Evolutionary conservation across 2,329 filamentous ascomycete species (phyloP).

Genomic region (Phialophora verrucosa): DNA sequence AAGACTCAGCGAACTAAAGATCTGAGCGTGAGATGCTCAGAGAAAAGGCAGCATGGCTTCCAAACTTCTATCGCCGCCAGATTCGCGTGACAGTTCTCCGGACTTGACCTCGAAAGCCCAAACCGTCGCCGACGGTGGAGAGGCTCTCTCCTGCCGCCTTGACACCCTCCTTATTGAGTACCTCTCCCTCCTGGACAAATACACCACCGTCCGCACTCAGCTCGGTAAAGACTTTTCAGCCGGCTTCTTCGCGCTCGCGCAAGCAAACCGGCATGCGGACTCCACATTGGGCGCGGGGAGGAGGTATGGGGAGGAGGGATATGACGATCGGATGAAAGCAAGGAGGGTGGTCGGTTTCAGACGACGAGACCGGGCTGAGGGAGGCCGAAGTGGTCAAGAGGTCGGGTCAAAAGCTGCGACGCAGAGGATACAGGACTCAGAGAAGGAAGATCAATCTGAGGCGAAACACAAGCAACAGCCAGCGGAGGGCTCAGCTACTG

Average conservation of each 20-base stretch:
- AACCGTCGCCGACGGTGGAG: not conserved
- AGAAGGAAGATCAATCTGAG: not conserved
- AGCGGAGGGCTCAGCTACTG: too few species aligned
- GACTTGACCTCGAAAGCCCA: not conserved
- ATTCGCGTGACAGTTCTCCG: conserved; percentile 20
- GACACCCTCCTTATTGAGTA: conserved; percentile 39
- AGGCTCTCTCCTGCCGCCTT: conserved; percentile 26
- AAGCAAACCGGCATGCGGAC: conserved; percentile 55
- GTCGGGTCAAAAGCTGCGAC: conserved; percentile 25
- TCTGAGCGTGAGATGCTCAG: not conserved
- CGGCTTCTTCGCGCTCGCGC: conserved; percentile 56
- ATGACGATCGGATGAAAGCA: conserved; percentile 59
- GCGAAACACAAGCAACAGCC: not conserved
- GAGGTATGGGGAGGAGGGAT: conserved; percentile 56
- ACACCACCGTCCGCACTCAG: conserved; percentile 41
- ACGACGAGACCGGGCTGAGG: conserved; percentile 34
- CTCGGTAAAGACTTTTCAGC: conserved; percentile 35
- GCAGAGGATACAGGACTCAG: not conserved
- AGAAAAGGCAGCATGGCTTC: not conserved
- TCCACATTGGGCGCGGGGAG: conserved; percentile 47
- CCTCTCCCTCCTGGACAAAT: conserved; percentile 34
- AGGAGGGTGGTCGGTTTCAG: conserved; percentile 42
- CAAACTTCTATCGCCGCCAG: conserved; percentile 29
- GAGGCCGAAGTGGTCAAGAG: conserved; percentile 4
- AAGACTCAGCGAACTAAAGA: not conserved